Evolutionary conservation across 2,329 filamentous ascomycete species (phyloP).

Genomic region (Diaporthe sp.): DNA sequence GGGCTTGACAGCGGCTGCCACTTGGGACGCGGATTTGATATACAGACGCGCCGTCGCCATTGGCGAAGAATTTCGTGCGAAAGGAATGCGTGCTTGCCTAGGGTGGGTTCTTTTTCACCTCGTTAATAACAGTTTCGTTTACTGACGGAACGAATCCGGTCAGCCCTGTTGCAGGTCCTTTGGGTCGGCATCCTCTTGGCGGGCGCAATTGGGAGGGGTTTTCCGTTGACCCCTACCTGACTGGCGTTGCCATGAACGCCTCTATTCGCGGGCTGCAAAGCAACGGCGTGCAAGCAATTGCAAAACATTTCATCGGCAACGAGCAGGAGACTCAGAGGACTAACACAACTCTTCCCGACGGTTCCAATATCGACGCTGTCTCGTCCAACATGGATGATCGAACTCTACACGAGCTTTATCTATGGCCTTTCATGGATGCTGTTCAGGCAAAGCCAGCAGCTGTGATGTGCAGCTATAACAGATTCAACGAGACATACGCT

Average conservation of each 20-base stretch:
- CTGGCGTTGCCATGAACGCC: background rate
- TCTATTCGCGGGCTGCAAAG: background rate
- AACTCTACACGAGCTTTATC: no score
- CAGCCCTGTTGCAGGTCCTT: no score
- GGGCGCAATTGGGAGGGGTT: background rate
- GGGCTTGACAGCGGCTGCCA: background rate
- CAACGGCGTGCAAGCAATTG: background rate
- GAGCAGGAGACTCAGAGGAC: conserved; percentile 42
- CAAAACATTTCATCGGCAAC: conserved; percentile 73
- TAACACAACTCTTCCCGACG: no score
- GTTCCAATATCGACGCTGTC: no score
- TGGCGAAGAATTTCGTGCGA: background rate
- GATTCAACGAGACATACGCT: conserved; percentile 74
- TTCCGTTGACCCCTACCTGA: background rate
- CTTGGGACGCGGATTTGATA: background rate
- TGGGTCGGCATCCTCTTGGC: background rate
- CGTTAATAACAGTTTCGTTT: no score
- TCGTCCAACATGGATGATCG: conserved; percentile 53
- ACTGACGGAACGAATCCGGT: no score
- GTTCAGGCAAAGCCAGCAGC: no score
- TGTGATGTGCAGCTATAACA: conserved; percentile 73
- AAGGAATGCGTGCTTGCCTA: background rate
- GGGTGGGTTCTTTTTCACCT: background rate
- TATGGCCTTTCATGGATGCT: conserved; percentile 44
- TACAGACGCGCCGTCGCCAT: background rate